These are phyloP conservation scores for Neurospora sp. DNA, from an alignment of 495 filamentous ascomycete genomes.

Conservation along the genomic window DNA sequence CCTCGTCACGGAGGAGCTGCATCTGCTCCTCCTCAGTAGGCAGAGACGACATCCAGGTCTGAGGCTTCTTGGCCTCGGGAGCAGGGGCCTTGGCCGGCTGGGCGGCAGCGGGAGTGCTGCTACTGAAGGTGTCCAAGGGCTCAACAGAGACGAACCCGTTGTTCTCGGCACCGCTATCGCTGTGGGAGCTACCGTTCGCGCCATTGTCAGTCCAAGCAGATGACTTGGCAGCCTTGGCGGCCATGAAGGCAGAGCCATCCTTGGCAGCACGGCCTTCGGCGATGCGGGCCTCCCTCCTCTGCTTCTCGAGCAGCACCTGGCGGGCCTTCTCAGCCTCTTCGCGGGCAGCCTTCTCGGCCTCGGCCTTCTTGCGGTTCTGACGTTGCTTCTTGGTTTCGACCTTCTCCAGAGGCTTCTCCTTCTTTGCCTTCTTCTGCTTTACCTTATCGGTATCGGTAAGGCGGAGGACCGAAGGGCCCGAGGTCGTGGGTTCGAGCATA, in stretches of 20 bases:
- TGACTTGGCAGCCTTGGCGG: slow-evolving; percentile 40
- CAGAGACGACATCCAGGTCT: slow-evolving; percentile 45
- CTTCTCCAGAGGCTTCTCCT: slow-evolving; percentile 41
- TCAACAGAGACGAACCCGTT: slow-evolving; percentile 30
- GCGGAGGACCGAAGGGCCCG: slow-evolving; percentile 65
- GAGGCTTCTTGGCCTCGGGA: slow-evolving; percentile 20
- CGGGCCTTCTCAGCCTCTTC: slow-evolving; percentile 67
- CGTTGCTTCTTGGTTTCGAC: slow-evolving; percentile 85
- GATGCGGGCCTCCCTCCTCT: slow-evolving; percentile 68
- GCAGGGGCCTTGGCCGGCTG: slow-evolving; percentile 12
- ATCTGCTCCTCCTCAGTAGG: slow-evolving; percentile 84
- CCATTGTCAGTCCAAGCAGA: slow-evolving; percentile 48
- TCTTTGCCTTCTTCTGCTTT: slow-evolving; percentile 50
- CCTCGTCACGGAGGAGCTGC: slow-evolving; percentile 51
- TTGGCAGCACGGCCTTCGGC: slow-evolving; percentile 70
- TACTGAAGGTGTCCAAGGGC: slow-evolving; percentile 62
- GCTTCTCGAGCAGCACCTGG: slow-evolving; percentile 61
- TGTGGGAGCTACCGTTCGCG: slow-evolving; percentile 21
- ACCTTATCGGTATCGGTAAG: slow-evolving; percentile 56
- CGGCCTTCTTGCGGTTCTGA: slow-evolving; percentile 73
- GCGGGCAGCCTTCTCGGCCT: slow-evolving; percentile 58
- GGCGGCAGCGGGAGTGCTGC: slow-evolving; percentile 15
- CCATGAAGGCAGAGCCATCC: slow-evolving; percentile 49
- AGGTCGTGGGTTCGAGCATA: slow-evolving; percentile 67
- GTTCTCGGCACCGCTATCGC: slow-evolving; percentile 15